These are phyloP conservation scores for Wickerhamiella qilinensis DNA, from an alignment of 805 yeast species.

Conservation along the genomic window DNA sequence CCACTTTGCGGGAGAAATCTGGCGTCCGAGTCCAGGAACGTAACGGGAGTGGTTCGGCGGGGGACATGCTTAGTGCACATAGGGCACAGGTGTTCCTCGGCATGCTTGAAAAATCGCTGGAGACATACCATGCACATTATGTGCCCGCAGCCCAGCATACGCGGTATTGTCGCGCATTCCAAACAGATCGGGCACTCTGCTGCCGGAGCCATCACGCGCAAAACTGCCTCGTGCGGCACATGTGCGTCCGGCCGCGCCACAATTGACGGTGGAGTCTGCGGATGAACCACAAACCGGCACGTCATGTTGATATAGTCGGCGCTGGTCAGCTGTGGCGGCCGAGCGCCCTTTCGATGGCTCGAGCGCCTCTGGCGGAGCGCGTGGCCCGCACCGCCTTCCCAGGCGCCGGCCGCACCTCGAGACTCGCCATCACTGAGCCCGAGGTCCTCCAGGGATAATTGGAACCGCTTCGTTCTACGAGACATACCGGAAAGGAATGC, in stretches of 20 bases:
- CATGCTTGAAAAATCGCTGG: constrained; percentile 44
- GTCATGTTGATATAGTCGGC: constrained; percentile 49
- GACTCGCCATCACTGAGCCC: neutral
- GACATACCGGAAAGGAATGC: neutral
- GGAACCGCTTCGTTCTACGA: neutral
- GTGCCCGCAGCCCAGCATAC: constrained; percentile 94
- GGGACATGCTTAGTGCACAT: constrained; percentile 12
- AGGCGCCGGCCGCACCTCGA: too few relatives aligned
- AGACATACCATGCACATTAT: constrained; percentile 74
- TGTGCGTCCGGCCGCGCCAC: constrained; percentile 40
- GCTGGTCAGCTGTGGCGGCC: constrained; percentile 2
- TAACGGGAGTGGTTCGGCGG: constrained; percentile 8
- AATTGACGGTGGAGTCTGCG: constrained; percentile 23
- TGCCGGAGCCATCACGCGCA: constrained; percentile 61
- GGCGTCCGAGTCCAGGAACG: constrained; percentile 9
- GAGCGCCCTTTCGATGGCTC: neutral
- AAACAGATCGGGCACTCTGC: constrained; percentile 82
- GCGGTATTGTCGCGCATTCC: constrained; percentile 70
- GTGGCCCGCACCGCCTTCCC: neutral
- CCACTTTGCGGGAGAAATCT: constrained; percentile 11
- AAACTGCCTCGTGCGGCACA: constrained; percentile 40
- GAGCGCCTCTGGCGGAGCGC: neutral
- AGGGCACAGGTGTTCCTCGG: constrained; percentile 13
- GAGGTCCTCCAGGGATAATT: neutral
- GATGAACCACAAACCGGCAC: constrained; percentile 68